Base-by-base conservation (phyloP, 257 asterid species). In the Lycium barbarum region DNA sequence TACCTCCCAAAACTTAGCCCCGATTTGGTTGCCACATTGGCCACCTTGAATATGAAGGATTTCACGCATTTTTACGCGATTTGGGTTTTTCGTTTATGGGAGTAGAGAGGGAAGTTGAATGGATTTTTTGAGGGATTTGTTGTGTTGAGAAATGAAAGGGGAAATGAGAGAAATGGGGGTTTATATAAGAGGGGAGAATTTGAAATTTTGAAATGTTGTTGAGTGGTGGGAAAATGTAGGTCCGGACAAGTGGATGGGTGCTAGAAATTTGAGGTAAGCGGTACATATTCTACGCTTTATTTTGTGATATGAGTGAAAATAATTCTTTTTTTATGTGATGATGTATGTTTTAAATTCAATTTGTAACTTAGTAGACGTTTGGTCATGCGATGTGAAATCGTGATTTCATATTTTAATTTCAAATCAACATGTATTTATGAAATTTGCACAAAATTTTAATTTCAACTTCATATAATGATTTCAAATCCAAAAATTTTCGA, bases 1-100 rank as follows among this genome's bases (percentile, higher is more conserved):
- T 63, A 90, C 92, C 88, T 89, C 92, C 90, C 89, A 90, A 14
- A 90, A 90, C 85, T 90, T 90, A 79, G 92, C 81, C 14, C 92
- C 91, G 76, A 90, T 90, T 86, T 90, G 91, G 89, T 90, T 90
- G 54, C 91, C 93, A 57, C 93, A 90, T 61, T 90, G 93, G 49
- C 93, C 93, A 4, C 91, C 91, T 87, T 90, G 91, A 15, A 90
- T 90, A 84, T 90, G 93, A 45, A 90, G 89, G 55, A 90, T 90
- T 68, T 90, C 93, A 80, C 93, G 89, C 91, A 90, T 90, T 47
- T 84, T 87, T 63, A 26, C 33, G 40, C 15, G 10, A n/a, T 1
- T 65, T 57, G 45, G 33, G 83, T 38, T n/a, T 43, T 6, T 26
- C 49, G 86, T 13, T n/a, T 7, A 63, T 6, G 54, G 74, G 47